Evolutionary conservation across 2,329 filamentous ascomycete genomes (phyloP).

Genomic region (Chalaropsis thielavioides): DNA sequence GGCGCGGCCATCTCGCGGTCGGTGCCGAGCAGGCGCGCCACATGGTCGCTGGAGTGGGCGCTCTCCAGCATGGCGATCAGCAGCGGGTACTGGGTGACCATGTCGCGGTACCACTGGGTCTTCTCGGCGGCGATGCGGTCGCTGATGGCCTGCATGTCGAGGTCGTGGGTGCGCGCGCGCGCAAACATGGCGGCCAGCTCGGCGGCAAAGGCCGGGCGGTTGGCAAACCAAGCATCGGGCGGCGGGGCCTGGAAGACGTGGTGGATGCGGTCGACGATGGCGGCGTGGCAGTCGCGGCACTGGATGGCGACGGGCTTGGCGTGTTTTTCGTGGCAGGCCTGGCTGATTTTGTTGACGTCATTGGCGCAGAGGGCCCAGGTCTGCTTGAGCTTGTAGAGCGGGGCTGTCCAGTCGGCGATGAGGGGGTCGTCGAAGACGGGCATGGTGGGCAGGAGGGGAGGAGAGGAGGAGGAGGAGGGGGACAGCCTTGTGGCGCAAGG

Average conservation of each 20-base stretch:
- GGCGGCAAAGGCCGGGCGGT: conserved; percentile 33
- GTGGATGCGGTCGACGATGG: conserved; percentile 33
- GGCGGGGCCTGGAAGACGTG: conserved; percentile 22
- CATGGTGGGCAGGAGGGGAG: neutral
- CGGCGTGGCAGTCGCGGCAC: conserved; percentile 35
- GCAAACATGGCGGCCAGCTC: conserved; percentile 37
- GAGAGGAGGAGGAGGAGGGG: too few relatives aligned
- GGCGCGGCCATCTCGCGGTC: neutral
- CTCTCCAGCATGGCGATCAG: conserved; percentile 26
- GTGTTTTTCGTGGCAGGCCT: conserved; percentile 31
- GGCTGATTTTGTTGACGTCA: conserved; percentile 31
- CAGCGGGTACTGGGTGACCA: conserved; percentile 28
- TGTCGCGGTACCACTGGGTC: conserved; percentile 38
- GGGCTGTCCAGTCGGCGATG: conserved; percentile 17
- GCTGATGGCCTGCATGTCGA: conserved; percentile 34
- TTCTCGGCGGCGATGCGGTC: conserved; percentile 37
- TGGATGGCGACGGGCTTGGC: conserved; percentile 30
- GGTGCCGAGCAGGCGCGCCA: conserved; percentile 21
- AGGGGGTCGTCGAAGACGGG: conserved; percentile 9
- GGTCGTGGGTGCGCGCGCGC: conserved; percentile 31
- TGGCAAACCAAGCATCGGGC: conserved; percentile 34
- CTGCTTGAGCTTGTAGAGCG: conserved; percentile 16
- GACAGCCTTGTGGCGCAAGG: conserved; percentile 3
- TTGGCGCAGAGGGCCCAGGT: conserved; percentile 25
- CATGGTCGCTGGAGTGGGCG: conserved; percentile 23